phyloP scores from a whole-genome alignment of 1,284 basidiomycete genomes.

The Naganishia sp. region DNA sequence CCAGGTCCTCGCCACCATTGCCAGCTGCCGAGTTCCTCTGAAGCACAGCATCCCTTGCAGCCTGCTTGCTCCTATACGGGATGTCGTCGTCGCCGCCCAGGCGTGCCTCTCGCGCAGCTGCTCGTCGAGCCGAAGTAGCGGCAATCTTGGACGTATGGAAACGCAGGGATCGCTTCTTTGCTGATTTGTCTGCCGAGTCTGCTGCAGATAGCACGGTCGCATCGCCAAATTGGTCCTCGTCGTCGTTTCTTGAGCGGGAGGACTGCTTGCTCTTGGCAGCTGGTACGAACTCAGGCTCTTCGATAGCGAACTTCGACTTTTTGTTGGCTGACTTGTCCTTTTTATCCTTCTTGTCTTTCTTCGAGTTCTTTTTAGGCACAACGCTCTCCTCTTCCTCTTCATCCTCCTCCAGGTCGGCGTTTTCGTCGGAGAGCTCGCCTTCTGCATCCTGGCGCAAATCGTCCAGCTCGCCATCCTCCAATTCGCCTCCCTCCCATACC shows the following conservation, averaged over 20 bases:
- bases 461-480: slow-evolving; percentile 50
- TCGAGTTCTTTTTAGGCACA: slow-evolving; percentile 40
- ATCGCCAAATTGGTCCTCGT: slow-evolving; percentile 73
- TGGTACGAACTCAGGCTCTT: slow-evolving; percentile 62
- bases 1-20: slow-evolving; percentile 48
- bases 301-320: slow-evolving; percentile 65
- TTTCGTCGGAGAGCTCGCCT: slow-evolving; percentile 35
- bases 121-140: slow-evolving; percentile 68
- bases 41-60: slow-evolving; percentile 55
- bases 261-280: slow-evolving; percentile 39
- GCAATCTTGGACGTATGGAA: slow-evolving; percentile 92
- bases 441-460: slow-evolving; percentile 43
- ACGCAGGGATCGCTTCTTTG: slow-evolving; percentile 73
- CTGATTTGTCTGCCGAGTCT: slow-evolving; percentile 78
- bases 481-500: slow-evolving; percentile 42
- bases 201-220: slow-evolving; percentile 65
- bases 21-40: slow-evolving; percentile 52
- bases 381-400: slow-evolving; percentile 38
- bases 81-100: slow-evolving; percentile 75
- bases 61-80: slow-evolving; percentile 54
- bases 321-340: slow-evolving; percentile 36
- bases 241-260: slow-evolving; percentile 28
- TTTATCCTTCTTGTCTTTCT: slow-evolving; percentile 40
- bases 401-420: slow-evolving; percentile 26
- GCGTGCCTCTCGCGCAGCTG: slow-evolving; percentile 62